Evolutionary conservation across 2,329 filamentous ascomycete species (phyloP), one percentile per base, ranked within the genome.

Genomic region (Pestalotiopsis sp.): DNA sequence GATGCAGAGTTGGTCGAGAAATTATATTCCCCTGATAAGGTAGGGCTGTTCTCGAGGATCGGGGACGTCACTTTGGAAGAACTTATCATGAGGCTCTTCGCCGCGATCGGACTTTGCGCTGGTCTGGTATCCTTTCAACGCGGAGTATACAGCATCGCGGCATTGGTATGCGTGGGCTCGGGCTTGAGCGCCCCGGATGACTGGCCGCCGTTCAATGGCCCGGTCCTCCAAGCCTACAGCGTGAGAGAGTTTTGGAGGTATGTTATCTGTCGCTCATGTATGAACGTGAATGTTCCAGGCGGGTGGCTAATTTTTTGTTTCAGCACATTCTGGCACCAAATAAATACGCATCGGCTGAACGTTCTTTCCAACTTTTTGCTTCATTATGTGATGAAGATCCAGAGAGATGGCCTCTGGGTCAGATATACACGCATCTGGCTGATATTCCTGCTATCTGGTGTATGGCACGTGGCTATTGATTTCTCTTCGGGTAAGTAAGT

Each of bases 271-370:
- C 11, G 40, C 20, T 3, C 4, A 35, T 35, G 22, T 10, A 26
- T 58, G 13, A 35, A 9, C 17, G 17, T 35, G 26, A 2, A 11
- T 2, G 22, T 22, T 26, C 35, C 56, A 58, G 10, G 58, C 65
- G 38, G 62, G 55, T 39, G 40, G 35, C 40, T 55, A 17, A 30
- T 24, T 39, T 14, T 35, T 1, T 1, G 7, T 7, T 61, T 3
- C n/a, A 69, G 68, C 44, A 64, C 59, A 2, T 69, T 69, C 60
- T 69, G 68, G 68, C 68, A 69, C 59, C 68, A 69, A 7, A 69
- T 57, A 6, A 69, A 69, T 39, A 66, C 66, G 26, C 68, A 69
- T n/a, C 52, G 68, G 14, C 68, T 69, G 13, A 44, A 24, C 39
- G 38, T 40, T 4, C 30, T 69, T 4, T 66, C 68, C 22, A 66